phyloP scores from a whole-genome alignment of 1,284 basidiomycete genomes.

The Trichosporon faecale region DNA sequence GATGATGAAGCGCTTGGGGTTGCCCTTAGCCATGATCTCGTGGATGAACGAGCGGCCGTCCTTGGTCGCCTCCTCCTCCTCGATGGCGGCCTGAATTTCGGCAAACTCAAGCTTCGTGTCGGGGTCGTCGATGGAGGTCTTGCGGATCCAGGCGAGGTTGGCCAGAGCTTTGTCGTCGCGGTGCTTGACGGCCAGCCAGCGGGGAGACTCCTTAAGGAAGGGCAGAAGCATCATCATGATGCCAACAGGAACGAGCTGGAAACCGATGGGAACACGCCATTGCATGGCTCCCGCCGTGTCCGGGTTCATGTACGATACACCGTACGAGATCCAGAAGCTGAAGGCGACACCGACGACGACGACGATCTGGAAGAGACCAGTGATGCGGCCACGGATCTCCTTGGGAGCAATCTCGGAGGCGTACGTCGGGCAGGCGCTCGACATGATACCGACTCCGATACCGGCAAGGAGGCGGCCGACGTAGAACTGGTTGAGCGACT shows the following conservation, averaged over 20 bases:
- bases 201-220: slow-evolving; percentile 57
- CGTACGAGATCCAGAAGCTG: slow-evolving; percentile 26
- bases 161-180: slow-evolving; percentile 57
- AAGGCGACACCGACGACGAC: slow-evolving; percentile 55
- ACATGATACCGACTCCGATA: slow-evolving; percentile 61
- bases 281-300: slow-evolving; percentile 32
- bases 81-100: slow-evolving; percentile 59
- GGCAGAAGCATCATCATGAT: slow-evolving; percentile 70
- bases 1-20: slow-evolving; percentile 66
- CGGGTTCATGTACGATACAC: slow-evolving; percentile 36
- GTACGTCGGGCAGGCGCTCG: slow-evolving; percentile 64
- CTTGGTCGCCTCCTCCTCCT: slow-evolving; percentile 52
- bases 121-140: slow-evolving; percentile 55
- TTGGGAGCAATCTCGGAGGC: slow-evolving; percentile 77
- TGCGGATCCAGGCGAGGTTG: slow-evolving; percentile 61
- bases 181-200: slow-evolving; percentile 61
- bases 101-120: slow-evolving; percentile 57
- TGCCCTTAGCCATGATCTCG: slow-evolving; percentile 69
- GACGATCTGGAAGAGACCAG: slow-evolving; percentile 76
- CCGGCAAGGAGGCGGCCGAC: slow-evolving; percentile 67
- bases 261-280: slow-evolving; percentile 49
- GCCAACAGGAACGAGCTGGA: slow-evolving; percentile 63
- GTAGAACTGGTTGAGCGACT: slow-evolving; percentile 23
- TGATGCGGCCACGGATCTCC: slow-evolving; percentile 63
- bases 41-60: slow-evolving; percentile 49